phyloP scores from a whole-genome alignment of 805 yeast species.

The Candida oleophila region DNA sequence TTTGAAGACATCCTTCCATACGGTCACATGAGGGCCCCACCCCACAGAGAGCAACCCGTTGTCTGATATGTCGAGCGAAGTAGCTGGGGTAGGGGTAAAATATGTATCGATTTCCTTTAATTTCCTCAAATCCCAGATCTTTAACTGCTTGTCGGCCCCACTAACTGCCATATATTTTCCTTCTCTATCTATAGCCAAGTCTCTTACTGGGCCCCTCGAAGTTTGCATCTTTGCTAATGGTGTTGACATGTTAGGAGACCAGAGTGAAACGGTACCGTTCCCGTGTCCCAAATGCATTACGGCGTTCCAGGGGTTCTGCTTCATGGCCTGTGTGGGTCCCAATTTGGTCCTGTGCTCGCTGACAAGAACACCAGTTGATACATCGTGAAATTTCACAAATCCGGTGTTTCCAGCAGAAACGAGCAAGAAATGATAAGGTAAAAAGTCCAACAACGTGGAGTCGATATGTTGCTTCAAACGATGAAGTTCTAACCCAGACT shows the following conservation, averaged over 20 bases:
- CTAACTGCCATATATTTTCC: slow-evolving; percentile 94
- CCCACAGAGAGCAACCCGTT: slow-evolving; percentile 84
- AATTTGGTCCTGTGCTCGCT: slow-evolving; percentile 81
- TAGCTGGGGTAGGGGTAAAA: slow-evolving; percentile 79
- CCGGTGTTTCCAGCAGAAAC: slow-evolving; percentile 91
- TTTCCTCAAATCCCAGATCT: slow-evolving; percentile 91
- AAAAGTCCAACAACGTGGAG: slow-evolving; percentile 75
- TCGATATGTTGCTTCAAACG: slow-evolving; percentile 88
- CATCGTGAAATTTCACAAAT: slow-evolving; percentile 88
- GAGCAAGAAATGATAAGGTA: slow-evolving; percentile 88
- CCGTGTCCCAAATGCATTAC: slow-evolving; percentile 90
- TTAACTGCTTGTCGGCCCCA: slow-evolving; percentile 80
- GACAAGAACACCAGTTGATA: slow-evolving; percentile 85
- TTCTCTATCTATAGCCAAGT: slow-evolving; percentile 83
- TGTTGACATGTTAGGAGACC: slow-evolving; percentile 88
- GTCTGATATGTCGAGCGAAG: slow-evolving; percentile 78
- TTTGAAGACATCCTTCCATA: slow-evolving; percentile 86
- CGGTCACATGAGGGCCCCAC: slow-evolving; percentile 92
- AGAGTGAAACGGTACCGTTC: slow-evolving; percentile 87
- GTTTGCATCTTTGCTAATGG: slow-evolving; percentile 82
- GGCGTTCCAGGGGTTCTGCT: slow-evolving; percentile 95
- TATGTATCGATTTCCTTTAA: slow-evolving; percentile 74
- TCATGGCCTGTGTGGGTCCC: slow-evolving; percentile 87
- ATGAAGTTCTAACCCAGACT: slow-evolving; percentile 88
- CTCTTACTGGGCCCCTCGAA: slow-evolving; percentile 83